These are phyloP conservation scores for Wickerhamomyces bovis DNA, from an alignment of 805 yeast genomes.

Conservation along the genomic window DNA sequence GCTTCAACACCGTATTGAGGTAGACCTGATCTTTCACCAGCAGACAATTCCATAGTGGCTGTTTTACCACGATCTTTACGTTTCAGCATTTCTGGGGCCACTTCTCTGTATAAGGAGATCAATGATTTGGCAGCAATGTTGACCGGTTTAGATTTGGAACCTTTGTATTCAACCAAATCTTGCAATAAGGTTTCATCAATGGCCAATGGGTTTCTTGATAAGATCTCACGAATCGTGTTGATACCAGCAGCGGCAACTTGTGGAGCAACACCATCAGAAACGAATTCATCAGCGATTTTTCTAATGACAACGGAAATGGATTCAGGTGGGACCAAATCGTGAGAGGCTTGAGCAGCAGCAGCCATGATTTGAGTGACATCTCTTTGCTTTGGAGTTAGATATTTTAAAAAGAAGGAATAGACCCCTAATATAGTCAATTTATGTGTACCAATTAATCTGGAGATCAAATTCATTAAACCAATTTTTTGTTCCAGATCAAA, in stretches of 20 bases:
- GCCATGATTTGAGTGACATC: slow-evolving; percentile 97
- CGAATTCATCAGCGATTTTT: slow-evolving; percentile 95
- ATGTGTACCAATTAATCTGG: slow-evolving; percentile 90
- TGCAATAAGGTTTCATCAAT: slow-evolving; percentile 83
- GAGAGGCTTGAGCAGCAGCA: slow-evolving; percentile 93
- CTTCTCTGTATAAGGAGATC: slow-evolving; percentile 81
- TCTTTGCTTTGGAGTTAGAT: slow-evolving; percentile 87
- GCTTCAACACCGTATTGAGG: slow-evolving; percentile 74
- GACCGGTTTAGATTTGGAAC: slow-evolving; percentile 90
- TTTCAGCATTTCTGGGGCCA: slow-evolving; percentile 92
- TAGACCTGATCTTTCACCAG: slow-evolving; percentile 45
- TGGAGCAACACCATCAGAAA: slow-evolving; percentile 95
- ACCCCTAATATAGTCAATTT: slow-evolving; percentile 86
- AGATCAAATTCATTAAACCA: slow-evolving; percentile 77
- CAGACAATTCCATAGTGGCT: slow-evolving; percentile 77
- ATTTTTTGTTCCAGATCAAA: slow-evolving; percentile 86
- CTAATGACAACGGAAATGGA: slow-evolving; percentile 72
- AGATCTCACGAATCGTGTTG: slow-evolving; percentile 89
- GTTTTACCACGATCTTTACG: slow-evolving; percentile 89
- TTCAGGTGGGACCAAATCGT: slow-evolving; percentile 97
- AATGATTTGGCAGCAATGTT: slow-evolving; percentile 90
- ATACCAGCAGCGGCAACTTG: slow-evolving; percentile 98
- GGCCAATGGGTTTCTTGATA: slow-evolving; percentile 90
- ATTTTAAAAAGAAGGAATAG: slow-evolving; percentile 83
- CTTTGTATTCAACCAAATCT: slow-evolving; percentile 85